phyloP scores from a whole-genome alignment of 75 land plant genomes.

The Larix kaempferi region DNA sequence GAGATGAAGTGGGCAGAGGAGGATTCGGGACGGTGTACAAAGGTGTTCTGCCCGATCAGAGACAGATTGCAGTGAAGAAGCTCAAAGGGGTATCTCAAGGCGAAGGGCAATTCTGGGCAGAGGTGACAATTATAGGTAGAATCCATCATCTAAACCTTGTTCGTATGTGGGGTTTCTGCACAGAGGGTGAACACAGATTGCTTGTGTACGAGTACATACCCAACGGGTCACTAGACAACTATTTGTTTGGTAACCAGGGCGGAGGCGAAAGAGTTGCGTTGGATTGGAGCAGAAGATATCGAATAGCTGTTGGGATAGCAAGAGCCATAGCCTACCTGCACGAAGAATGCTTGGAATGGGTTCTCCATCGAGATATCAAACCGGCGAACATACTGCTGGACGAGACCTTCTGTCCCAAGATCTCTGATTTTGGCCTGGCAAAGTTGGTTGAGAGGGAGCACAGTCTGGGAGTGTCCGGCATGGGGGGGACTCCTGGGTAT shows the following conservation, averaged over 20 bases:
- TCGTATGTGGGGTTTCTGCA: slow-evolving; percentile 49
- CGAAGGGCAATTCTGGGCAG: slow-evolving; percentile 50
- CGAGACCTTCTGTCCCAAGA: slow-evolving; percentile 18
- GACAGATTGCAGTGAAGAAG: slow-evolving; percentile 47
- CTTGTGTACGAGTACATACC: slow-evolving; percentile 57
- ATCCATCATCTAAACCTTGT: slow-evolving; percentile 60
- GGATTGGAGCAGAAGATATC: slow-evolving; percentile 12
- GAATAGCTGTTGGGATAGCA: slow-evolving; percentile 25
- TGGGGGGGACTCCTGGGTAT: slow-evolving; percentile 20
- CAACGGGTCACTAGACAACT: slow-evolving; percentile 36
- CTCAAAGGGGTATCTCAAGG: slow-evolving; percentile 28
- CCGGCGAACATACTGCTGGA: slow-evolving; percentile 29
- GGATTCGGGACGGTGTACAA: slow-evolving; percentile 49
- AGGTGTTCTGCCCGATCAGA: slow-evolving; percentile 42
- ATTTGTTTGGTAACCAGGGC: slow-evolving; percentile 14
- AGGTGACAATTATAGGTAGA: slow-evolving; percentile 50
- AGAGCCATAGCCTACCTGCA: slow-evolving; percentile 28
- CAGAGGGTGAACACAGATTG: slow-evolving; percentile 37
- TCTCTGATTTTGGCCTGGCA: slow-evolving; percentile 27
- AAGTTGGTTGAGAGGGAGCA: slow-evolving; percentile 18
- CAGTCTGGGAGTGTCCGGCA: slow-evolving; percentile 1
- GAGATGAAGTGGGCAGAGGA: slow-evolving; percentile 37
- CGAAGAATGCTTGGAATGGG: slow-evolving; percentile 23
- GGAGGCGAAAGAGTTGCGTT: neutral
- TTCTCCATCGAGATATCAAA: slow-evolving; percentile 26